phyloP scores from a whole-genome alignment of 1,284 basidiomycete genomes.

The Retiboletus flavoniger region DNA sequence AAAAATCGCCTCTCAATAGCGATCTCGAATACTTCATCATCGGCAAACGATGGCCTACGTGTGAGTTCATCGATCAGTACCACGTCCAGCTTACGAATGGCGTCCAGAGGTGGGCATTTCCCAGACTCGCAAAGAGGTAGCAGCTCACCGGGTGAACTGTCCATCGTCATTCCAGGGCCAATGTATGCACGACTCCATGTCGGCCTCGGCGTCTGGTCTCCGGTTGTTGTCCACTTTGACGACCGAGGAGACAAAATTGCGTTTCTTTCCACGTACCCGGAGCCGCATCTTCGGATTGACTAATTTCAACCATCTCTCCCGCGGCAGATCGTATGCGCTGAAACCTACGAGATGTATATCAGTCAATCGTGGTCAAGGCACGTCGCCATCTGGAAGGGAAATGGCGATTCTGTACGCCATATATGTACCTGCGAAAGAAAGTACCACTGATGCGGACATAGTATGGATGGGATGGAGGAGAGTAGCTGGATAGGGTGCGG shows the following conservation, averaged over 20 bases:
- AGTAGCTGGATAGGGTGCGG: not conserved
- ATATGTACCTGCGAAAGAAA: slow-evolving; percentile 7
- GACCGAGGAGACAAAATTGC: slow-evolving; percentile 12
- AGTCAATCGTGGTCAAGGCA: not conserved
- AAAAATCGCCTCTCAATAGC: slow-evolving; percentile 8
- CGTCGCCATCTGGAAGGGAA: not conserved
- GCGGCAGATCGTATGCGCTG: slow-evolving; percentile 8
- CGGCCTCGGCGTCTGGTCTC: not conserved
- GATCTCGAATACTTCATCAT: slow-evolving; percentile 9
- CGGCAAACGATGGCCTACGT: slow-evolving; percentile 7
- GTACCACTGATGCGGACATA: not conserved
- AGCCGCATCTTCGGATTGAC: slow-evolving; percentile 15
- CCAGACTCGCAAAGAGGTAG: not conserved
- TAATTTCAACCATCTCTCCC: slow-evolving; percentile 12
- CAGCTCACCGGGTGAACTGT: slow-evolving; percentile 2
- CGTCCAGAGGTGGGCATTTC: not conserved
- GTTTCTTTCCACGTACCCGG: not conserved
- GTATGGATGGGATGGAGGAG: not conserved
- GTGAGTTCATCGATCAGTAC: not conserved
- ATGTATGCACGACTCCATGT: not conserved
- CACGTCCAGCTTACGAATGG: not conserved
- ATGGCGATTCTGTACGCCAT: not conserved
- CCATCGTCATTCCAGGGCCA: slow-evolving; percentile 5
- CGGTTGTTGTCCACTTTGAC: slow-evolving; percentile 5
- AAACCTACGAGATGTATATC: slow-evolving; percentile 7